Evolutionary conservation across 371 early-diverging fungal species (phyloP), one percentile per base, ranked within the genome.

Genomic region (Mucor saturninus): DNA sequence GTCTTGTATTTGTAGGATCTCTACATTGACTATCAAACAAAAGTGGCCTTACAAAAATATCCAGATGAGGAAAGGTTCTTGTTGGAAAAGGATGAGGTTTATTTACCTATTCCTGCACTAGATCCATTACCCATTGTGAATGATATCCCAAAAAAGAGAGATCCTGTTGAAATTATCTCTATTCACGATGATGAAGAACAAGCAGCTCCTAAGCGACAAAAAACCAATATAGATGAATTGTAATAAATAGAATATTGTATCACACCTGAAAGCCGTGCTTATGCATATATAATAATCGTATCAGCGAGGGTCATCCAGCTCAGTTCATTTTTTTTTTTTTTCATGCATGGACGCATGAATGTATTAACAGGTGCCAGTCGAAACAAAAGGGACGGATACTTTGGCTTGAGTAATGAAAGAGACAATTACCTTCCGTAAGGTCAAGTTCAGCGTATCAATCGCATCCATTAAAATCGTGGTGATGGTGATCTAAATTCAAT

Each of bases 1-100:
- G 32, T 35, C n/a, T 14, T 21, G 11, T 54, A 31, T 14, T 8
- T 0, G 21, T 45, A 72, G 73, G 73, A 73, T 11, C 48, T 73
- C 11, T 65, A 62, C 31, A 63, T 73, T 32, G 69, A 69, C 15
- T 69, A 67, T 15, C 62, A 62, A 7, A 50, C 61, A n/a, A 64
- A 69, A 45, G 3, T 37, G 21, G 67, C 61, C 0, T 52, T 73
- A 21, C 42, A 30, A 4, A 48, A 69, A 32, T 64, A 64, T 29
- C 70, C 69, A 10, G 35, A 64, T 0, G 61, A 64, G 50, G 70
- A 73, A 8, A 61, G 55, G 40, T 54, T 73, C 3, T 31, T 69
- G 9, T 54, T 39, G 32, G 54, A 54, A 10, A 39, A 38, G 5
- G 37, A 64, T 46, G 56, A 65, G 39, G 43, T 26, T 5, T 66